Evolutionary conservation across 345 rosid species (phyloP).

Genomic region (Arabidopsis arenosa): DNA sequence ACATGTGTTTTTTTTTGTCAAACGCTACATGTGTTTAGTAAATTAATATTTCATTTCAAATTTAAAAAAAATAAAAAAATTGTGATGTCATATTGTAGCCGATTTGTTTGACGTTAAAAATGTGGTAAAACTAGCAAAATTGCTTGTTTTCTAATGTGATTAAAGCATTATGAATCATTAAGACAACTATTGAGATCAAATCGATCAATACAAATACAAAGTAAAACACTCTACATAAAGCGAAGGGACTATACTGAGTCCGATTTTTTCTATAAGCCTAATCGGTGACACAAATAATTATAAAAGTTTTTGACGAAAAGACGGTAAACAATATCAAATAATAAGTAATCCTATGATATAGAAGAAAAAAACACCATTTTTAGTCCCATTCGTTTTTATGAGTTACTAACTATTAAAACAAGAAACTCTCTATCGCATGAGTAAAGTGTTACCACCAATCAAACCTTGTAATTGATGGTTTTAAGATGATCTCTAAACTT

Average conservation of each 20-base stretch:
- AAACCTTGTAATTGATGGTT: neutral
- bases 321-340: no score
- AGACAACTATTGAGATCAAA: neutral
- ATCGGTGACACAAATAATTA: no score
- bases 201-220: neutral
- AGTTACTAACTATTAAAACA: no score
- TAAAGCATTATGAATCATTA: neutral
- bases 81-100: slow-evolving; percentile 3
- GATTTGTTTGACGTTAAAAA: slow-evolving; percentile 19
- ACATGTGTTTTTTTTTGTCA: neutral
- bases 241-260: no score
- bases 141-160: neutral
- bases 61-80: neutral
- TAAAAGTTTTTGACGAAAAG: no score
- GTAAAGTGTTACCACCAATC: neutral
- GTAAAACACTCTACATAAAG: no score
- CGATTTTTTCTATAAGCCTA: no score
- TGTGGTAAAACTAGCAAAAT: slow-evolving; percentile 2
- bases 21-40: neutral
- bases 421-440: no score
- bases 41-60: slow-evolving; percentile 7
- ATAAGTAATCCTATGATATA: no score
- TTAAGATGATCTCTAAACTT: neutral
- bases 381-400: no score
- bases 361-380: no score